phyloP scores from a whole-genome alignment of 257 asterid genomes.

The Agastache rugosa region DNA sequence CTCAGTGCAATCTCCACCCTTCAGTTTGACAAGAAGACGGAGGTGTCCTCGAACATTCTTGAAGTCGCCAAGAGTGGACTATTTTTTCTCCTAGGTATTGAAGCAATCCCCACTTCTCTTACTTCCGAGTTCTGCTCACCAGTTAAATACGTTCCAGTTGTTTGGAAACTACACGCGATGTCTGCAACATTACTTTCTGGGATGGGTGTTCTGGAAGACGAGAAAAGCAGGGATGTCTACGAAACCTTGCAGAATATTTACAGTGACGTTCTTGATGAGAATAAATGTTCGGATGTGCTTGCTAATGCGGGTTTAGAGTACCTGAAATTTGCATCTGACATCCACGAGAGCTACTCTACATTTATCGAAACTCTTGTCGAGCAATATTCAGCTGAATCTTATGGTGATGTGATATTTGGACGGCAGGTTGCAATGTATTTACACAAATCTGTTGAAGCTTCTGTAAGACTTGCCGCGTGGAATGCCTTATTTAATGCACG shows the following conservation, averaged over 20 bases:
- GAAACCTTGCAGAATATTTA: conserved; percentile 72
- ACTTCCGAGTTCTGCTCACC: conserved; percentile 47
- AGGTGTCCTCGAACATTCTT: conserved; percentile 44
- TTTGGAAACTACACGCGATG: conserved; percentile 91
- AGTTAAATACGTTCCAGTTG: conserved; percentile 56
- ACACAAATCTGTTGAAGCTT: conserved; percentile 72
- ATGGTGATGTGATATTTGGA: conserved; percentile 83
- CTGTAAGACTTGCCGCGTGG: conserved; percentile 82
- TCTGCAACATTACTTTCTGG: conserved; percentile 73
- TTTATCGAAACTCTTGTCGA: conserved; percentile 83
- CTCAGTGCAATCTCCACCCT: conserved; percentile 79
- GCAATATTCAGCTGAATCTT: conserved; percentile 92
- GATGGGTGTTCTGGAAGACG: conserved; percentile 76
- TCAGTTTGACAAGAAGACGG: conserved; percentile 44
- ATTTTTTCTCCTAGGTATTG: conserved; percentile 82
- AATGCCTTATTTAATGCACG: conserved; percentile 72
- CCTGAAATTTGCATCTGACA: conserved; percentile 61
- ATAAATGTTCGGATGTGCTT: conserved; percentile 1
- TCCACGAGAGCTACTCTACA: conserved; percentile 77
- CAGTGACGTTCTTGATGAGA: conserved; percentile 61
- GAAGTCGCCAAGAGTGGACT: conserved; percentile 79
- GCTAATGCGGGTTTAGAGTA: conserved; percentile 28
- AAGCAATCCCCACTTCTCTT: conserved; percentile 55
- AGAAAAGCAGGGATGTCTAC: conserved; percentile 73
- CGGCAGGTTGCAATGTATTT: conserved; percentile 84